Evolutionary conservation across 1,284 basidiomycete genomes (phyloP), one percentile per base, ranked within the genome.

Genomic region (Cryptococcus jaspeensis): DNA sequence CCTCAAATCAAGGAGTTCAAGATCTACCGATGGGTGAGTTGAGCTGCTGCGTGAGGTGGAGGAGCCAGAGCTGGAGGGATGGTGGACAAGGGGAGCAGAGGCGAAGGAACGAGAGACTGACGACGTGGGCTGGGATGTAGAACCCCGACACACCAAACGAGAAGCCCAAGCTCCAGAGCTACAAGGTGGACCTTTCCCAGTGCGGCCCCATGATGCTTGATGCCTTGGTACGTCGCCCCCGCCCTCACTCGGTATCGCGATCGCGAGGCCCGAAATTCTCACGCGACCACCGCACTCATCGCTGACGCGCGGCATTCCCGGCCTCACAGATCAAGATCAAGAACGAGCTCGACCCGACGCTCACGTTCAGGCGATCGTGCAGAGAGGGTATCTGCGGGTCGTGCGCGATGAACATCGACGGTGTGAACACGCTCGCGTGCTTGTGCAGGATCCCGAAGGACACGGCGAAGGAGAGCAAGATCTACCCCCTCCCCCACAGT

Each of bases 401-500:
- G 16, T 99, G 95, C 76, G 94, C 95, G 60, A 97, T 99, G 95
- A 98, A 98, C 84, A 92, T 98, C 74, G 88, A 98, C 78, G 95
- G 95, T 60, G 86, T 91, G 78, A 98, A 98, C 84, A 99, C 95
- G 3, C 87, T 99, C 57, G 95, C 95, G 22, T 99, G 96, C 80
- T 83, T 99, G 52, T 98, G 94, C 83, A 84, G 94, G 57, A 98
- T 98, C 71, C 90, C 95, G 79, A 84, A 92, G 70, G 83, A 85
- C 65, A 69, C 81, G 44, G 72, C 70, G 59, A 89, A 88, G 78
- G 85, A 90, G 67, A 80, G 84, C 66, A 98, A 98, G 84, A 88
- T 99, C 70, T 99, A 99, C 80, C 95, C 95, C 42, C 83, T 99
- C n/a, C 95, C 95, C 18, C 94, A 98, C 81, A 95, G 93, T 94